phyloP scores from a whole-genome alignment of 345 rosid species.

The Hypericum androsaemum region DNA sequence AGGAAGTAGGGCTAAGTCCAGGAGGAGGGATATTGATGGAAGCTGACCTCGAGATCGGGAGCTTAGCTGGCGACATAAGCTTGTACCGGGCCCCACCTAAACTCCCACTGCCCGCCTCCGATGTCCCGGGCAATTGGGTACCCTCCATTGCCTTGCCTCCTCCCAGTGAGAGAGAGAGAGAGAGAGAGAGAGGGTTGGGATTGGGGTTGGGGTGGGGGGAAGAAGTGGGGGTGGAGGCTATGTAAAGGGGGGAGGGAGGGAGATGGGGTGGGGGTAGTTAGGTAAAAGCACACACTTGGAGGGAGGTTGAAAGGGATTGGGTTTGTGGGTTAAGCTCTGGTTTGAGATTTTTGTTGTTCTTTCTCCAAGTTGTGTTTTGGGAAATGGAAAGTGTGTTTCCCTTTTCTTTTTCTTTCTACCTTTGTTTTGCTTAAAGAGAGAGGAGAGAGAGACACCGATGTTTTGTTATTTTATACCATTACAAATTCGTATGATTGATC shows the following conservation, averaged over 20 bases:
- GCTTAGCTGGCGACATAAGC: slow-evolving; percentile 96
- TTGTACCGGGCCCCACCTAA: slow-evolving; percentile 71
- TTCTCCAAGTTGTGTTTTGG: no score
- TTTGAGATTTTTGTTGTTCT: no score
- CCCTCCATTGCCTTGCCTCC: no score
- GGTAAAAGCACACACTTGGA: no score
- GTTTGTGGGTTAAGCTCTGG: no score
- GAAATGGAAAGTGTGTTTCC: no score
- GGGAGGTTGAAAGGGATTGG: no score
- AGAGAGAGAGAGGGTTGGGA: neutral
- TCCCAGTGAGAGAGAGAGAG: neutral
- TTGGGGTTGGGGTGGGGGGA: neutral
- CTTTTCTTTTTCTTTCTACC: no score
- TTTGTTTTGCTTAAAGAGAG: neutral
- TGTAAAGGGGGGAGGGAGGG: neutral
- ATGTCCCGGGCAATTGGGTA: no score
- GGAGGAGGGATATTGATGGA: slow-evolving; percentile 70
- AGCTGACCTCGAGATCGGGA: slow-evolving; percentile 87
- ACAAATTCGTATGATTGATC: no score
- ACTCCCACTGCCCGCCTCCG: slow-evolving; percentile 7
- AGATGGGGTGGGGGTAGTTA: neutral
- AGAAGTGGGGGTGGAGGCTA: neutral
- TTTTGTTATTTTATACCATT: no score
- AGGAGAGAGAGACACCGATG: neutral
- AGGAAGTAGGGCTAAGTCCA: slow-evolving; percentile 84